Conservation (phyloP, 495 filamentous ascomycete genomes). For the Daldinia decipiens region DNA sequence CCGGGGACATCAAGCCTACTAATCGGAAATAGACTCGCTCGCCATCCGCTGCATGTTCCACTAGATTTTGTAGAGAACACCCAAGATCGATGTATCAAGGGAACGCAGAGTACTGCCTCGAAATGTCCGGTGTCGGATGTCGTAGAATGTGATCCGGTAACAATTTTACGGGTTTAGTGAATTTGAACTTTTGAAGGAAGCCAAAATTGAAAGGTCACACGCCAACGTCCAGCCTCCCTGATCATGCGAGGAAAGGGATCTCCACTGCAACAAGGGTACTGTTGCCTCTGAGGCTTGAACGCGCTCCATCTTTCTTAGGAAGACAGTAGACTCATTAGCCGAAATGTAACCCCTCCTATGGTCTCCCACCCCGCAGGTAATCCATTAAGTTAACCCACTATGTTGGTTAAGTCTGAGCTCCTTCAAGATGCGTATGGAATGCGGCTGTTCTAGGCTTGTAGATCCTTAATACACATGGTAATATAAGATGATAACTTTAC, state of each 20-base stretch:
- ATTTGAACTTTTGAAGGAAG: constrained; percentile 8
- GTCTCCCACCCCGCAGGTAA: constrained; percentile 11
- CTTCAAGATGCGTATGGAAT: constrained; percentile 21
- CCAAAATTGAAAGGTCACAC: constrained; percentile 36
- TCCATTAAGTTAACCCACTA: no score
- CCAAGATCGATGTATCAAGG: constrained; percentile 21
- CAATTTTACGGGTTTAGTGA: constrained; percentile 16
- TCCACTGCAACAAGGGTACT: constrained; percentile 26
- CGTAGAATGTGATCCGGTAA: constrained; percentile 5
- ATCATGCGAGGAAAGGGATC: constrained; percentile 38
- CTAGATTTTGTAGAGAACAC: constrained; percentile 18
- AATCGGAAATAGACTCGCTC: constrained; percentile 1
- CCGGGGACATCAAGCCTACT: neutral
- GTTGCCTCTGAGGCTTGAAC: constrained; percentile 30
- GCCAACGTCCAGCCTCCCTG: constrained; percentile 44
- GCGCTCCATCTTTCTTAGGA: constrained; percentile 14
- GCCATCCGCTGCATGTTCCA: constrained; percentile 22
- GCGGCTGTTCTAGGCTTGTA: constrained; percentile 17
- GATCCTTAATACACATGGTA: neutral
- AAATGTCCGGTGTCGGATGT: constrained; percentile 40
- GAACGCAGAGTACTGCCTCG: neutral
- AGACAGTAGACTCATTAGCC: constrained; percentile 2
- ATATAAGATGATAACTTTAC: neutral
- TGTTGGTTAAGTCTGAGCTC: neutral
- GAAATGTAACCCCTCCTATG: neutral